Base-by-base conservation (phyloP, 2,329 filamentous ascomycete species). In the Apiospora arundinis region DNA sequence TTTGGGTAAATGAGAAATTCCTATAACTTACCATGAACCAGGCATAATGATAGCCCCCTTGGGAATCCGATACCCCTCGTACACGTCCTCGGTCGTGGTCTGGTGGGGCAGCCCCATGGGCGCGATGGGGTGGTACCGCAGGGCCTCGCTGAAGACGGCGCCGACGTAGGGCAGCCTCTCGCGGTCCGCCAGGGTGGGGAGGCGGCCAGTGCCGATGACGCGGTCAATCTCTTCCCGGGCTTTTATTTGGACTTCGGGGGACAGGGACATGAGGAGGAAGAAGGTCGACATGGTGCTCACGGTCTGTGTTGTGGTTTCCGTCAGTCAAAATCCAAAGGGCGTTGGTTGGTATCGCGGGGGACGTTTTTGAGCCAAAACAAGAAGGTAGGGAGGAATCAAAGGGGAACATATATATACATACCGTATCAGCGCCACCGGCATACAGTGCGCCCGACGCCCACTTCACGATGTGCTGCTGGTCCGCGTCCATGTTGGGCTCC, bases 101-200 rank as follows among this genome's bases (percentile, higher is more conserved):
- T 84, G 83, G 68, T 87, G 84, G 0, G 84, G 83, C 0, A 89
- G 84, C 0, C 83, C 81, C 1, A 86, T 74, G 0, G 85, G 83
- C 0, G 82, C 81, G 0, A 84, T 79, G 0, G 83, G 83, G 3
- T 83, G 76, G 82, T 82, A 84, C 0, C 83, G 78, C 6, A 85
- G 74, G 1, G 81, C 82, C 72, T 85, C 83, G 0, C 81, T 80
- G 0, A 80, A 80, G 0, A 84, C 78, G 23, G 83, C 82, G 1
- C 76, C 75, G 0, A 84, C 67, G 25, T 83, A 84, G 14, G 80
- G 76, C 0, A 85, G 75, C 0, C 72, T 74, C 0, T 76, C 72
- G 0, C 84, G 65, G 46, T 85, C 83, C 0, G 82, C 79, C 42
- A 84, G 84, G 0, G 77, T 78, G 0, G 83, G 83, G 0, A 84